These are phyloP conservation scores for Saccharomycopsis synnaedendra DNA, from an alignment of 805 yeast species.

Conservation along the genomic window DNA sequence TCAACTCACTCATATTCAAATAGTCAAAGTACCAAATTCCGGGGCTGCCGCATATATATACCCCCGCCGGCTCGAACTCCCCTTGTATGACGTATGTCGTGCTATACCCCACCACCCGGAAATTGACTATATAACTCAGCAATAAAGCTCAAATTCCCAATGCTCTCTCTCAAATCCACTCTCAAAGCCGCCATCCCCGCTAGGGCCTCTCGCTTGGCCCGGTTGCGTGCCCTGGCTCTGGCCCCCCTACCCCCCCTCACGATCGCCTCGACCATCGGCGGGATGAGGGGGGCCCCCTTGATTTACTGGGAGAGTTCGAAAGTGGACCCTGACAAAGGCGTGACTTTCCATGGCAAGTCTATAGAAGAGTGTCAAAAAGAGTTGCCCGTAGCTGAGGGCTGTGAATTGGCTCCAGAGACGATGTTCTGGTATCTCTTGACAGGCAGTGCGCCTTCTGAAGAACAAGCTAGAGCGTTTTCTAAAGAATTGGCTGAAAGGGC, in stretches of 20 bases:
- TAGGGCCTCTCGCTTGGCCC: no score
- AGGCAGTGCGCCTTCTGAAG: conserved; percentile 55
- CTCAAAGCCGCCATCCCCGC: no score
- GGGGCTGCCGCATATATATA: no score
- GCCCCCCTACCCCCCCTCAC: conserved; percentile 21
- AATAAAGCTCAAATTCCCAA: no score
- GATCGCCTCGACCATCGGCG: conserved; percentile 42
- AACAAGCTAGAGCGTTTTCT: conserved; percentile 45
- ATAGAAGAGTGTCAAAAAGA: conserved; percentile 58
- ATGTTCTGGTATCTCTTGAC: conserved; percentile 73
- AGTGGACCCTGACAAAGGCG: conserved; percentile 66
- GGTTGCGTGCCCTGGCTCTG: no score
- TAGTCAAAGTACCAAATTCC: no score
- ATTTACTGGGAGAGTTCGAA: conserved; percentile 75
- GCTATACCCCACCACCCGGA: no score
- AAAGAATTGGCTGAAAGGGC: conserved; percentile 56
- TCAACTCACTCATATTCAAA: no score
- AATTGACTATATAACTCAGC: no score
- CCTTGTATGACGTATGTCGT: no score
- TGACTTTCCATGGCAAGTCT: conserved; percentile 68
- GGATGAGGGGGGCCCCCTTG: conserved; percentile 71
- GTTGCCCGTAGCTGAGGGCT: conserved; percentile 49
- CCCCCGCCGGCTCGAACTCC: no score
- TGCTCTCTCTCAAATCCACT: no score
- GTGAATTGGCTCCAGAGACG: conserved; percentile 63